These are phyloP conservation scores for Amanita rimosa DNA, from an alignment of 768 basidiomycete species.

Conservation along the genomic window DNA sequence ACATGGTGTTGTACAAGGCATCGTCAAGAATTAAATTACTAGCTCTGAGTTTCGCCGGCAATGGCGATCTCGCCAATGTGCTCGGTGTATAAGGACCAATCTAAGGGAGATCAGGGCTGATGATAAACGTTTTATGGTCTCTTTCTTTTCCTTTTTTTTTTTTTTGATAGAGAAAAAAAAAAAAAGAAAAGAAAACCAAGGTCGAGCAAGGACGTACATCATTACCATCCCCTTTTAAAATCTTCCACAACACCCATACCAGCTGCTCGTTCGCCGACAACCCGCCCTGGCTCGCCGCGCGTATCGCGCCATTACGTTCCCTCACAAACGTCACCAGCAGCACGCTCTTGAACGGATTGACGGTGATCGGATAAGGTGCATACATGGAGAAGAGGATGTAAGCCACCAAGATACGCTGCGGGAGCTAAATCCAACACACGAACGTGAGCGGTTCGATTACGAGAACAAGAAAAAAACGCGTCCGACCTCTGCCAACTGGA, in stretches of 20 bases:
- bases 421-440: conserved; percentile 30
- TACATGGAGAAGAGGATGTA: conserved; percentile 76
- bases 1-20: conserved; percentile 38
- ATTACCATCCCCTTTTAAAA: conserved; percentile 71
- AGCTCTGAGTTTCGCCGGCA: conserved; percentile 67
- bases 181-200: no score
- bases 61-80: conserved; percentile 60
- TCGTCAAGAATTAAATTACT: conserved; percentile 62
- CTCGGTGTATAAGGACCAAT: conserved; percentile 76
- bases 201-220: conserved; percentile 51
- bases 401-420: conserved; percentile 65
- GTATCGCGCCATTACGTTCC: conserved; percentile 54
- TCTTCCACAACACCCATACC: conserved; percentile 84
- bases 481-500: conserved; percentile 38
- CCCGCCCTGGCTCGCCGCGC: conserved; percentile 33
- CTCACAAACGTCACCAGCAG: conserved; percentile 54
- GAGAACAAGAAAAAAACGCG: no score
- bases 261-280: conserved; percentile 61
- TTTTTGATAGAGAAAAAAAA: no score
- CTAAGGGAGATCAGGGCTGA: conserved; percentile 22
- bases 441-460: no score
- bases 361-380: conserved; percentile 65
- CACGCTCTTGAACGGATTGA: conserved; percentile 76
- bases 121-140: no score
- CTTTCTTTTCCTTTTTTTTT: no score